Evolutionary conservation across 768 basidiomycete genomes (phyloP).

Genomic region (Boletellus ananiceps): DNA sequence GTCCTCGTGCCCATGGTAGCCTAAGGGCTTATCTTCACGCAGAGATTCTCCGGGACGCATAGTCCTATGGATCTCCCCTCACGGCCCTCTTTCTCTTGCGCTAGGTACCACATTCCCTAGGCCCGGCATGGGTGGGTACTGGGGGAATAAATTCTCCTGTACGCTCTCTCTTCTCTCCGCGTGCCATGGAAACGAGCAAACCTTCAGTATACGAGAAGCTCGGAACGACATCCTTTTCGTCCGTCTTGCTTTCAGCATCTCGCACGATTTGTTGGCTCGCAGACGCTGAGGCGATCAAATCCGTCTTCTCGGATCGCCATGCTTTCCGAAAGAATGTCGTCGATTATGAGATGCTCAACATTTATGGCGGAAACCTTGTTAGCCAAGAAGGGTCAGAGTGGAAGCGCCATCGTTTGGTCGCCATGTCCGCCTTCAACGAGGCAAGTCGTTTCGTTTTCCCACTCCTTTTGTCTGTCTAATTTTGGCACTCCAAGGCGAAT

Average conservation of each 20-base stretch:
- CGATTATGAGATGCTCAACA: slow-evolving; percentile 39
- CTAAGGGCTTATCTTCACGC: background rate
- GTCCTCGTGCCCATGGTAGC: background rate
- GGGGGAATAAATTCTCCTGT: slow-evolving; percentile 36
- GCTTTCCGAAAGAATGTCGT: slow-evolving; percentile 39
- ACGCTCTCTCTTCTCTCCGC: slow-evolving; percentile 4
- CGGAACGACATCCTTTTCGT: slow-evolving; percentile 37
- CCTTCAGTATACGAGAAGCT: slow-evolving; percentile 29
- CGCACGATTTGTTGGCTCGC: slow-evolving; percentile 38
- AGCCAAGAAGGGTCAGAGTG: slow-evolving; percentile 42
- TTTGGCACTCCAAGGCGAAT: slow-evolving; percentile 32
- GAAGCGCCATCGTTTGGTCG: slow-evolving; percentile 42
- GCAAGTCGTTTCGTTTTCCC: slow-evolving; percentile 16
- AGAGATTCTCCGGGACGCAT: slow-evolving; percentile 20
- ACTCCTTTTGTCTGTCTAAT: background rate
- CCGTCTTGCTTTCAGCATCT: slow-evolving; percentile 30
- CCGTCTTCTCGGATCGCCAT: slow-evolving; percentile 29
- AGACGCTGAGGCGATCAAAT: slow-evolving; percentile 41
- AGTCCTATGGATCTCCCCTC: slow-evolving; percentile 32
- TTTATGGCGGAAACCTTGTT: slow-evolving; percentile 45
- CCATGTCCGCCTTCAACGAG: slow-evolving; percentile 50
- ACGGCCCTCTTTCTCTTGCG: slow-evolving; percentile 23
- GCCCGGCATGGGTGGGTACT: slow-evolving; percentile 31
- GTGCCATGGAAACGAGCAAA: background rate
- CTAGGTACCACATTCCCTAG: slow-evolving; percentile 34